These are phyloP conservation scores for Paraphaeosphaeria minitans DNA, from an alignment of 2,329 filamentous ascomycete genomes.

Conservation along the genomic window DNA sequence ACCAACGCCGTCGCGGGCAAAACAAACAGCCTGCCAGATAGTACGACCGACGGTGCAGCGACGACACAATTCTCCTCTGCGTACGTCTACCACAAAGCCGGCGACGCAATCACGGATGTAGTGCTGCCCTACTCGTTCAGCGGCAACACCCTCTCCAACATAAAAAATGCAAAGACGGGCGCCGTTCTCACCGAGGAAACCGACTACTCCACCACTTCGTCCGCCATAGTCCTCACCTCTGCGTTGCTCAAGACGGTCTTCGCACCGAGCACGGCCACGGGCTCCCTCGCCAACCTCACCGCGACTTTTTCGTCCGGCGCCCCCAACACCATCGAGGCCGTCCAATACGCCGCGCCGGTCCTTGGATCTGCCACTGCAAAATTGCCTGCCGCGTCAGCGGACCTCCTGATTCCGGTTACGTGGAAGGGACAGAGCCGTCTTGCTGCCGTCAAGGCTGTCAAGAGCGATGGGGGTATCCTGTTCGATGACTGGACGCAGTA, in stretches of 20 bases:
- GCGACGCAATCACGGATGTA: constrained; percentile 50
- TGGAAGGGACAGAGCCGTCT: constrained; percentile 58
- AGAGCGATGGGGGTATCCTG: constrained; percentile 56
- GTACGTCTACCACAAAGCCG: constrained; percentile 60
- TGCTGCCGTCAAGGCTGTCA: constrained; percentile 59
- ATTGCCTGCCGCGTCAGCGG: constrained; percentile 44
- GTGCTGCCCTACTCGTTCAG: constrained; percentile 59
- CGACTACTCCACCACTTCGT: constrained; percentile 56
- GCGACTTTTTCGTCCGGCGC: constrained; percentile 60
- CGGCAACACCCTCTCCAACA: constrained; percentile 56
- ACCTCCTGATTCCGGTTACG: constrained; percentile 57
- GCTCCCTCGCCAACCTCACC: constrained; percentile 50
- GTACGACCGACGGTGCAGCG: constrained; percentile 55
- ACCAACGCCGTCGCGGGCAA: constrained; percentile 51
- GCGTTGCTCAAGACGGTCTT: constrained; percentile 55
- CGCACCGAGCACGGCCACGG: constrained; percentile 47
- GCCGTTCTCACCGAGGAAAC: constrained; percentile 43
- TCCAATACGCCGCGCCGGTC: constrained; percentile 59
- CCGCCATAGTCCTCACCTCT: constrained; percentile 54
- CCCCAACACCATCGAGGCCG: constrained; percentile 53
- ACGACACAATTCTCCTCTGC: constrained; percentile 58
- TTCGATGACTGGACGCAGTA: constrained; percentile 63
- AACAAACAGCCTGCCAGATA: constrained; percentile 58
- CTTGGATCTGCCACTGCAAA: constrained; percentile 37
- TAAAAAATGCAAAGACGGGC: constrained; percentile 41